Base-by-base conservation (phyloP, 768 basidiomycete species). In the Termitomyces sp. region DNA sequence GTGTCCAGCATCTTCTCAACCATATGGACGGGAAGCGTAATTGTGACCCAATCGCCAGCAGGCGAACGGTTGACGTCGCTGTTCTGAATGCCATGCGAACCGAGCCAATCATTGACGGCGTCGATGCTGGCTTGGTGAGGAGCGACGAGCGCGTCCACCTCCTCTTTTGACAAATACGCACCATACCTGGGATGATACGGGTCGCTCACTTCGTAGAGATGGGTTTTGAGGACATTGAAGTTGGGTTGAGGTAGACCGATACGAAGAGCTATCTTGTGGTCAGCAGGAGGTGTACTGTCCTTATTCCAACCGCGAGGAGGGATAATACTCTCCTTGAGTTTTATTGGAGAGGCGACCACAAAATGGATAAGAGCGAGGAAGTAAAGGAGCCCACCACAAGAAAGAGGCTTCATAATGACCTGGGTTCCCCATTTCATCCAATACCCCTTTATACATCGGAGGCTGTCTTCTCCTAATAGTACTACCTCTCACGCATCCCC, bases 1-100 rank as follows among this genome's bases (percentile, higher is more conserved):
- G 89, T 87, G 65, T 82, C 72, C 30, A 91, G 77, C 85, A 91
- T 87, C 61, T 81, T 72, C 68, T 91, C 88, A 0, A 81, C 87
- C 18, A 81, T 61, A 39, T 70, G 57, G 31, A 91, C 76, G 0
- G 87, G 81, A 16, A 89, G 72, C n/a, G 65, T 78, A 55, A 89
- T 65, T 1, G 78, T 82, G 11, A 90, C 72, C 89, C 87, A 91
- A 62, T 90, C 88, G 24, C 77, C 73, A 0, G 83, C 86, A 9
- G 84, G 74, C 15, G 88, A 87, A 11, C 81, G 80, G 50, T 68
- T 59, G 24, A 83, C 61, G 55, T 78, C 74, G 31, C 74, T 70
- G 31, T 80, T 76, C 20, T 70, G 62, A 52, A 91, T 74, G 20
- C 82, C 86, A 57, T 86, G 76, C 0, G 76, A 72, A 0, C 71